A percentile compares a stretch with the other conserved stretches of the same genome.
Conservation (phyloP, 768 basidiomycete species). For the Suillus brevipes region DNA sequence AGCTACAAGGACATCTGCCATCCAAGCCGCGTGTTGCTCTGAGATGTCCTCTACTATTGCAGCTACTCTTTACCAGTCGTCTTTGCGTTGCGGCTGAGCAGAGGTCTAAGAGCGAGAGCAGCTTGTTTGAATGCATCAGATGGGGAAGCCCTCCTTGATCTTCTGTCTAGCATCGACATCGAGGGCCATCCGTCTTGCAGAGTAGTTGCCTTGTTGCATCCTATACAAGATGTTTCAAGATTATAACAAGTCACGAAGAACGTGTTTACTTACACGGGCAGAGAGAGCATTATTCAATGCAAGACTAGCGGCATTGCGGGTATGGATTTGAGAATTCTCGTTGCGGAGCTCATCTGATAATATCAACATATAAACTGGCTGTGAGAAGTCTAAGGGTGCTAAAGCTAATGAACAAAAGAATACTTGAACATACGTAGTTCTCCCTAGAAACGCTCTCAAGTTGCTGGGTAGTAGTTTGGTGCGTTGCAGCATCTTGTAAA, state of each 20-base stretch:
- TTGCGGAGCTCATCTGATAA: conserved; percentile 83
- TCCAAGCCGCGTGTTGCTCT: conserved; percentile 62
- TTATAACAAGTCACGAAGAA: conserved; percentile 16
- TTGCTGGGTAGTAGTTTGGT: conserved; percentile 88
- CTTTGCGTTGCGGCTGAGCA: conserved; percentile 49
- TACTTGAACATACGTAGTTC: conserved; percentile 74
- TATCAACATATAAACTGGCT: conserved; percentile 94
- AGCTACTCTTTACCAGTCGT: conserved; percentile 68
- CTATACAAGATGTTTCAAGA: conserved; percentile 43
- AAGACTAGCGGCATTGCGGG: conserved; percentile 94
- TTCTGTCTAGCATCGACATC: conserved; percentile 65
- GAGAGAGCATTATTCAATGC: conserved; percentile 95
- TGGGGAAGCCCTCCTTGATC: conserved; percentile 82
- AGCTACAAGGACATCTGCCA: conserved; percentile 76
- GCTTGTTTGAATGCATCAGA: conserved; percentile 64
- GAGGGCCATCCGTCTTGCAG: conserved; percentile 81
- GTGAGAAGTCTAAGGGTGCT: conserved; percentile 8
- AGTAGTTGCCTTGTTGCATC: conserved; percentile 71
- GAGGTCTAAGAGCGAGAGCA: conserved; percentile 63
- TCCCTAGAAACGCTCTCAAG: conserved; percentile 84
- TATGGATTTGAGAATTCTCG: conserved; percentile 65
- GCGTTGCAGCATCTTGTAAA: conserved; percentile 76
- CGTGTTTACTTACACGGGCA: conserved; percentile 70
- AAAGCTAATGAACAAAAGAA: conserved; percentile 5
- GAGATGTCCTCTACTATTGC: conserved; percentile 73